Conservation (phyloP, 306 rosid genomes). For the Arachis stenosperma region DNA sequence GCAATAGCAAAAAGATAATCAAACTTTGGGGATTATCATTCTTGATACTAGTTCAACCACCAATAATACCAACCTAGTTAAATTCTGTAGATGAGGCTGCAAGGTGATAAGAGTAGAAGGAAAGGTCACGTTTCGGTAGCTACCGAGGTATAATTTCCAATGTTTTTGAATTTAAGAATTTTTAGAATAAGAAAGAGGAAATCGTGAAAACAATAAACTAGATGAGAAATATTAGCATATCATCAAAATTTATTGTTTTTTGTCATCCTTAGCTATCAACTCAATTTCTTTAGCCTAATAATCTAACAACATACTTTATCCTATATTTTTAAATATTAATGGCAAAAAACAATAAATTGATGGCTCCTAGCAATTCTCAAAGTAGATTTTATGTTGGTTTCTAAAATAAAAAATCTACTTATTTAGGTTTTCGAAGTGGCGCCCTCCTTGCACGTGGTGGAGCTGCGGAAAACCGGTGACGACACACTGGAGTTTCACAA, state of each 20-base stretch:
- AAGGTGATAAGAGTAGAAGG: slow-evolving; percentile 93
- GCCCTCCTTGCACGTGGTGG: slow-evolving; percentile 63
- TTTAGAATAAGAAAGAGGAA: too few relatives aligned
- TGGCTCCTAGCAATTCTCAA: too few relatives aligned
- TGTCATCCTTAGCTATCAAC: too few relatives aligned
- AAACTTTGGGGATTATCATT: slow-evolving; percentile 35
- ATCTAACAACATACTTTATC: too few relatives aligned
- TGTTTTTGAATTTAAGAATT: too few relatives aligned
- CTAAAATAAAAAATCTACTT: not conserved
- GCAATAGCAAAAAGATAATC: not conserved
- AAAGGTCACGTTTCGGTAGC: slow-evolving; percentile 94
- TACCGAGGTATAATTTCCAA: slow-evolving; percentile 63
- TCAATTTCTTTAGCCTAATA: too few relatives aligned
- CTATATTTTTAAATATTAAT: too few relatives aligned
- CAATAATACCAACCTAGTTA: slow-evolving; percentile 46
- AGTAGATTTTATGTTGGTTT: too few relatives aligned
- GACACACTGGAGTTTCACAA: slow-evolving; percentile 96
- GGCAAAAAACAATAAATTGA: too few relatives aligned
- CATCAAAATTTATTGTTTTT: too few relatives aligned
- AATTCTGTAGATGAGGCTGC: slow-evolving; percentile 83
- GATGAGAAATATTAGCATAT: too few relatives aligned
- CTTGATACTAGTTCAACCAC: slow-evolving; percentile 41
- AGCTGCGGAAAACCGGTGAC: slow-evolving; percentile 88
- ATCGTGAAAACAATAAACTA: too few relatives aligned
- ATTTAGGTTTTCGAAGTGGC: slow-evolving; percentile 57